Evolutionary conservation across 2,329 filamentous ascomycete genomes (phyloP), one percentile per base, ranked within the genome.

Genomic region (Escovopsis sp.): DNA sequence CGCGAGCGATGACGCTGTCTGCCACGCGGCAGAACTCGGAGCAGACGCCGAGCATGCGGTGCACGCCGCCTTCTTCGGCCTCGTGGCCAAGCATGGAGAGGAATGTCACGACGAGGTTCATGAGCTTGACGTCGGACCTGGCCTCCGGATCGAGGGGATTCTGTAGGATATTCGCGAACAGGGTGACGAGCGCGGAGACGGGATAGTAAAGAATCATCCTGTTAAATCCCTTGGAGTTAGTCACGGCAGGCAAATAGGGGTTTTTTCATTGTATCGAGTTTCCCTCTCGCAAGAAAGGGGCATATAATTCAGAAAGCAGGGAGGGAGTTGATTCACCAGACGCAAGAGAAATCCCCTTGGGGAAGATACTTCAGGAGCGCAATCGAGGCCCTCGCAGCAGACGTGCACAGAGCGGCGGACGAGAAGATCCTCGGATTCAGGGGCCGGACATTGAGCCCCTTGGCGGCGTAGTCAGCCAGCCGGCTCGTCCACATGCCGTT

Each of bases 401-500:
- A 84, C 3, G 94, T 92, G 52, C 88, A 96, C 3, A 98, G 66
- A 3, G 85, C 81, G 5, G 90, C 87, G 2, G 87, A 94, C 33
- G 87, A 86, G 58, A 94, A 98, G 8, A 98, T 83, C 45, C 90
- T 70, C 0, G 90, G 90, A 51, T 96, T 98, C 36, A 98, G 60
- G 1, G 90, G 87, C 43, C 81, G 72, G 0, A 87, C 79, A 54
- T 96, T 96, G 29, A 94, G 65, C 1, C 90, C 90, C 55, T 94
- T 84, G 37, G 96, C 90, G 13, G 90, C 90, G 51, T 86, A 96
- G 49, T 96, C 88, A 27, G 87, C 93, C 28, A 98, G 61, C 27
- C 90, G 75, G 50, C 84, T 94, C 1, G 88, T 96, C 90, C 90
- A 98, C 60, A 94, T 94, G 12, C 90, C 90, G 52, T 94, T 87